Evolutionary conservation across 345 rosid species (phyloP).

Genomic region (Melaleuca alternifolia): DNA sequence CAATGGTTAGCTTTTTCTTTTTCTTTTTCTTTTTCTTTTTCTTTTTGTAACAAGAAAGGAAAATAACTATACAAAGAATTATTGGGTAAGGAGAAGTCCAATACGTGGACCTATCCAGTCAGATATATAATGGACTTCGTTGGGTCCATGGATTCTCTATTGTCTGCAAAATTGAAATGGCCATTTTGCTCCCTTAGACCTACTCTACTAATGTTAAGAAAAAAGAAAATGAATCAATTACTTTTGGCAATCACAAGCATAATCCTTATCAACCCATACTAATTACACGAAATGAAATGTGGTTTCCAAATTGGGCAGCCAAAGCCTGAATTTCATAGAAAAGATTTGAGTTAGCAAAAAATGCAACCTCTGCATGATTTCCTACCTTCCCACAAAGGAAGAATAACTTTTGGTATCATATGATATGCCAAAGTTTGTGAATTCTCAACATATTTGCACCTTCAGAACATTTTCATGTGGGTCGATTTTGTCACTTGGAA

Average conservation of each 20-base stretch:
- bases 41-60: not conserved
- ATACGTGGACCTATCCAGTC: not conserved
- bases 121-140: not conserved
- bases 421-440: not conserved
- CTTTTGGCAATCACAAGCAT: not conserved
- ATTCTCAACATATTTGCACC: not conserved
- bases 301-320: not conserved
- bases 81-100: not conserved
- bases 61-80: not conserved
- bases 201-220: not conserved
- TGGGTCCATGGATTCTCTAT: not conserved
- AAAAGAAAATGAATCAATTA: not conserved
- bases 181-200: not conserved
- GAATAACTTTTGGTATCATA: not conserved
- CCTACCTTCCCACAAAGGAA: not conserved
- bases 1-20: not conserved
- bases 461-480: not conserved
- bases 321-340: conserved; percentile 32
- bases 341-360: not conserved
- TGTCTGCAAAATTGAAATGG: not conserved
- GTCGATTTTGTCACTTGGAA: not conserved
- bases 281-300: not conserved
- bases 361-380: not conserved
- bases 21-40: not conserved
- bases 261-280: conserved; percentile 14